Conservation (phyloP, 75 land plant species). For the Cunninghamia lanceolata region DNA sequence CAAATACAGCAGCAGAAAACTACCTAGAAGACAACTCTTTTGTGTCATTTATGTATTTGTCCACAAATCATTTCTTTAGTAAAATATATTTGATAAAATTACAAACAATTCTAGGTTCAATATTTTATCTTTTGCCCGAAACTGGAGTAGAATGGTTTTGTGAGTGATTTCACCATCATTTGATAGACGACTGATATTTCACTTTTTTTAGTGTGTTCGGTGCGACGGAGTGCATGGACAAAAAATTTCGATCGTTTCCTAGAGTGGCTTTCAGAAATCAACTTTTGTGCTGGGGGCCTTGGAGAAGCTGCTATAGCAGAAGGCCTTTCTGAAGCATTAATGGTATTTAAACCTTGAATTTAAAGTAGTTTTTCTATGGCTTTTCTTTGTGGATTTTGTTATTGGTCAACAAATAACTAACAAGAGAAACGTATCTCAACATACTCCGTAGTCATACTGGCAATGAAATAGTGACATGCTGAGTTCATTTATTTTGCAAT, state of each 20-base stretch:
- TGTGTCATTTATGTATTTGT: background rate
- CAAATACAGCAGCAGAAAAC: too few species aligned
- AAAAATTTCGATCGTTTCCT: slow-evolving; percentile 67
- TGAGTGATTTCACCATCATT: background rate
- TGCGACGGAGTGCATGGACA: slow-evolving; percentile 87
- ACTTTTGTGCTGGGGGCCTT: slow-evolving; percentile 82
- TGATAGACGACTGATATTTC: background rate
- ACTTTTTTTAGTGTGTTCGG: slow-evolving; percentile 42
- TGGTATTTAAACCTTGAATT: slow-evolving; percentile 41
- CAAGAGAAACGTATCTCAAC: background rate
- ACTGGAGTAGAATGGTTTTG: background rate
- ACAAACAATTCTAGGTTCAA: background rate
- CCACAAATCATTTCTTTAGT: background rate
- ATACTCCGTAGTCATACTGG: background rate
- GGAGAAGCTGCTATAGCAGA: slow-evolving; percentile 86
- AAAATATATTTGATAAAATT: background rate
- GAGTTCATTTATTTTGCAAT: background rate
- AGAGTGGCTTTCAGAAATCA: slow-evolving; percentile 65
- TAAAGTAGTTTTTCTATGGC: background rate
- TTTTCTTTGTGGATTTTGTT: background rate
- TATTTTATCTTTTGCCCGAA: background rate
- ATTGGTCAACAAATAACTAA: background rate
- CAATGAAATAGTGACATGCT: background rate
- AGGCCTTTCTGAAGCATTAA: slow-evolving; percentile 84
- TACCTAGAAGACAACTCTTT: too few species aligned